Base-by-base conservation (phyloP, 73 alveolate genomes). In the Paramecium bursaria region DNA sequence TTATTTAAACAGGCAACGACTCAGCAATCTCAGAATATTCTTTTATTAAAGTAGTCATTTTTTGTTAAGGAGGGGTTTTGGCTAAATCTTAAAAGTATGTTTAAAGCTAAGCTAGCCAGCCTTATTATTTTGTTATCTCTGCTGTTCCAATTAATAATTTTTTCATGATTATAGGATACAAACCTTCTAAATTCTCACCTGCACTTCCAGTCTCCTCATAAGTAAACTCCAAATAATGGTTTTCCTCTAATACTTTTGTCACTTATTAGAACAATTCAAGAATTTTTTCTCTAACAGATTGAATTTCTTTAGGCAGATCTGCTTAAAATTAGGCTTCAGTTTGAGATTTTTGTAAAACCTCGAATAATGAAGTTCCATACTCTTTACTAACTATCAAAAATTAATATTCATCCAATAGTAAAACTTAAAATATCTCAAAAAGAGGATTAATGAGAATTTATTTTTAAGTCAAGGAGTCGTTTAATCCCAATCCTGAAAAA, bases 121-220 rank as follows among this genome's bases (percentile, higher is more conserved):
- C 82, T 35, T 42, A 4, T 19, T 67, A 42, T 17, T 67, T 67
- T 1, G 27, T 42, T 15, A 67, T 57, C 6, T 67, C 82, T 9
- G 57, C 14, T 15, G 82, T 67, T 17, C 23, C 44, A 3, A 67
- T 9, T 1, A 67, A 35, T 13, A 67, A 42, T 1, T 53, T 53
- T 17, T 67, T 67, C 82, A 67, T 67, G 0, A 67, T 42, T 25
- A 67, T 67, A 2, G 82, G 82, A 42, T 67, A 67, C 10, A 67
- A 21, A 42, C 19, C 26, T 2, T 44, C 57, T 39, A 57, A 57
- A 57, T 26, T 50, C 27, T 23, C 13, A 25, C 21, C 31, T 57
- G 29, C 17, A n/a, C 31, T 29, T 11, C 26, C 17, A 3, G 26
- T 30, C 10, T 30, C 31, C 17, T 57, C 76, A 25, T 57, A 33